These are phyloP conservation scores for Pseudogymnoascus sp. DNA, from an alignment of 2,329 filamentous ascomycete species.

Conservation along the genomic window DNA sequence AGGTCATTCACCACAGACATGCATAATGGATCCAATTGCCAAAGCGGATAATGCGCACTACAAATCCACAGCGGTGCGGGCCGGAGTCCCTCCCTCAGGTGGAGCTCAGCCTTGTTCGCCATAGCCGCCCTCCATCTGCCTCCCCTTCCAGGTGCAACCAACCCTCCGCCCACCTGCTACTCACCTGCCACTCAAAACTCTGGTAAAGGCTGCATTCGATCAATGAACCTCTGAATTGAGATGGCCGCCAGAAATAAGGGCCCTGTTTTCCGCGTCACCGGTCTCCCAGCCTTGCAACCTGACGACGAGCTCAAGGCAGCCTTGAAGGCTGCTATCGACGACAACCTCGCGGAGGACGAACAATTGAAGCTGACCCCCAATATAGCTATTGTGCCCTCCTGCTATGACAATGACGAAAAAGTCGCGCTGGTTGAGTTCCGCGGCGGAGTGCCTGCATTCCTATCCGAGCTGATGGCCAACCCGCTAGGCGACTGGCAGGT, in stretches of 20 bases:
- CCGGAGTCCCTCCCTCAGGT: background rate
- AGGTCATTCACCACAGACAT: background rate
- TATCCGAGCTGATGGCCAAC: conserved; percentile 10
- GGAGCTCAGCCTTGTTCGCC: too few species aligned
- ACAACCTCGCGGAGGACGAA: conserved; percentile 9
- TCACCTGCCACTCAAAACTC: background rate
- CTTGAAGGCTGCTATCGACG: conserved; percentile 8
- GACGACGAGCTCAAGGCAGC: conserved; percentile 9
- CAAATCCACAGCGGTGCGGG: background rate
- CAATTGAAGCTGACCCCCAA: background rate
- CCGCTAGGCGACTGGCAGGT: conserved; percentile 13
- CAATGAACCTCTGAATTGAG: background rate
- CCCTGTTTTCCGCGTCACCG: conserved; percentile 12
- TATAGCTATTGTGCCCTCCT: conserved; percentile 11
- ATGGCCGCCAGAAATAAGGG: background rate
- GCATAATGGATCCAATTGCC: background rate
- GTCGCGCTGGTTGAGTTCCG: conserved; percentile 13
- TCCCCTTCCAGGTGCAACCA: background rate
- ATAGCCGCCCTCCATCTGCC: too few species aligned
- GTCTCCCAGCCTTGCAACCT: conserved; percentile 12
- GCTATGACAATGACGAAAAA: conserved; percentile 9
- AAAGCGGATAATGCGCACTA: background rate
- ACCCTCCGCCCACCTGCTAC: background rate
- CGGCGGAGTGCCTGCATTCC: conserved; percentile 11
- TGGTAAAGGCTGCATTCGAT: background rate